These are phyloP conservation scores for Colletotrichum sp. DNA, from an alignment of 2,329 filamentous ascomycete genomes.

Conservation along the genomic window DNA sequence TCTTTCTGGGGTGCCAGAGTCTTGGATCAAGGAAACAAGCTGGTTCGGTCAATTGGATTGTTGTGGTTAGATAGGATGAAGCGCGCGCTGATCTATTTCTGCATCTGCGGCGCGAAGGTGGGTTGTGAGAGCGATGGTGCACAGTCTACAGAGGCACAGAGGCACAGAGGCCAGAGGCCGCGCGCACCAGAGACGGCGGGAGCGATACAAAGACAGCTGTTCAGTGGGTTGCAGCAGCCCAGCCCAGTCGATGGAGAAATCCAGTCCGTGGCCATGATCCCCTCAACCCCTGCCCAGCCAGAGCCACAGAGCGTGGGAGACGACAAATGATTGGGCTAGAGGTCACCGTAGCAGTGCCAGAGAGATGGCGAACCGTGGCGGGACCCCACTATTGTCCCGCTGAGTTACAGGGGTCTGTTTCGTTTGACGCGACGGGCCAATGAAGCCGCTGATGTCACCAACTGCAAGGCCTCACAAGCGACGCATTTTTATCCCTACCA, in stretches of 20 bases:
- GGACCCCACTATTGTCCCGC: slow-evolving; percentile 6
- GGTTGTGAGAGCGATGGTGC: background rate
- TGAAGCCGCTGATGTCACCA: slow-evolving; percentile 42
- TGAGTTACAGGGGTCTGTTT: slow-evolving; percentile 19
- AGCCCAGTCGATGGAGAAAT: background rate
- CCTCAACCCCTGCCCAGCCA: background rate
- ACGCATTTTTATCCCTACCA: background rate
- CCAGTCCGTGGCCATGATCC: background rate
- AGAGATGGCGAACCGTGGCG: slow-evolving; percentile 2
- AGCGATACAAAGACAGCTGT: background rate
- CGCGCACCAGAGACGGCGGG: background rate
- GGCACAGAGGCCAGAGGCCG: background rate
- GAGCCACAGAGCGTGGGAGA: background rate
- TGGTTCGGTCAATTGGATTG: background rate
- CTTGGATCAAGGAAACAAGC: background rate
- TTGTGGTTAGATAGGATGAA: slow-evolving; percentile 8
- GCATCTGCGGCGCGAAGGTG: background rate
- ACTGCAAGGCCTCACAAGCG: background rate
- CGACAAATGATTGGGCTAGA: background rate
- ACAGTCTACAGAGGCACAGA: background rate
- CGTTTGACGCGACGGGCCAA: slow-evolving; percentile 26
- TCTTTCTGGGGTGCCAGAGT: background rate
- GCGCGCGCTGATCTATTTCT: slow-evolving; percentile 21
- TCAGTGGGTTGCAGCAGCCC: background rate
- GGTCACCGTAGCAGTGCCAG: background rate